Evolutionary conservation across 2,329 filamentous ascomycete genomes (phyloP).

Genomic region (Emergomyces orientalis): DNA sequence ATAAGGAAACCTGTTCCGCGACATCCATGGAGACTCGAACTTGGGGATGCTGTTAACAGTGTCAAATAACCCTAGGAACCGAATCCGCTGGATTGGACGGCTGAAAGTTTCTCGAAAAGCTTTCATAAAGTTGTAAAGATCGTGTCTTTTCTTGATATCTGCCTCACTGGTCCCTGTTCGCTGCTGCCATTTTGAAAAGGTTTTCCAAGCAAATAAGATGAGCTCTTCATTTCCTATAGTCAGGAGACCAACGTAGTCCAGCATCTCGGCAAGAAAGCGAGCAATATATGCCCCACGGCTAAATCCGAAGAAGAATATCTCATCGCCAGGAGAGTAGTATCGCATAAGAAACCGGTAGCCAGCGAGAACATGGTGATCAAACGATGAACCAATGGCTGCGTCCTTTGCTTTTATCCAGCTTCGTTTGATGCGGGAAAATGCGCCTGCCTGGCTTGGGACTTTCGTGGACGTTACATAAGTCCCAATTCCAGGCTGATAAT

Average conservation of each 20-base stretch:
- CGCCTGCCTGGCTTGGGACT: constrained; percentile 24
- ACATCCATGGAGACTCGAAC: constrained; percentile 29
- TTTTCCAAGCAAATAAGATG: constrained; percentile 42
- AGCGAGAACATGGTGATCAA: constrained; percentile 45
- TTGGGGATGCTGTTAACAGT: constrained; percentile 43
- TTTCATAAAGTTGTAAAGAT: constrained; percentile 25
- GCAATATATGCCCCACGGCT: constrained; percentile 46
- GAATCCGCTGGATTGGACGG: constrained; percentile 38
- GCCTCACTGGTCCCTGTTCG: constrained; percentile 20
- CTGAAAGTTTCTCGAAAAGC: constrained; percentile 45
- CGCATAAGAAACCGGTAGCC: constrained; percentile 50
- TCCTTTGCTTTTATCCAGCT: constrained; percentile 16
- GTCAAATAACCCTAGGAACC: constrained; percentile 49
- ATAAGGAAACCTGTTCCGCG: constrained; percentile 17
- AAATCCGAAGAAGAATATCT: constrained; percentile 50
- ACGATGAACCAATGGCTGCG: constrained; percentile 23
- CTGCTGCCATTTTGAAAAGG: constrained; percentile 26
- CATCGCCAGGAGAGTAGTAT: constrained; percentile 43
- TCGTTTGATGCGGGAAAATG: constrained; percentile 19
- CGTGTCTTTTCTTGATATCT: constrained; percentile 11
- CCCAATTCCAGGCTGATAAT: constrained; percentile 32
- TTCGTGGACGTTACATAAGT: constrained; percentile 35
- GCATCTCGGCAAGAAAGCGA: constrained; percentile 45
- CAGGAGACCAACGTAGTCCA: constrained; percentile 42
- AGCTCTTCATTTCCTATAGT: constrained; percentile 47